These are phyloP conservation scores for Syncephalastrum racemosum DNA, from an alignment of 371 early-diverging fungal genomes.

Conservation along the genomic window DNA sequence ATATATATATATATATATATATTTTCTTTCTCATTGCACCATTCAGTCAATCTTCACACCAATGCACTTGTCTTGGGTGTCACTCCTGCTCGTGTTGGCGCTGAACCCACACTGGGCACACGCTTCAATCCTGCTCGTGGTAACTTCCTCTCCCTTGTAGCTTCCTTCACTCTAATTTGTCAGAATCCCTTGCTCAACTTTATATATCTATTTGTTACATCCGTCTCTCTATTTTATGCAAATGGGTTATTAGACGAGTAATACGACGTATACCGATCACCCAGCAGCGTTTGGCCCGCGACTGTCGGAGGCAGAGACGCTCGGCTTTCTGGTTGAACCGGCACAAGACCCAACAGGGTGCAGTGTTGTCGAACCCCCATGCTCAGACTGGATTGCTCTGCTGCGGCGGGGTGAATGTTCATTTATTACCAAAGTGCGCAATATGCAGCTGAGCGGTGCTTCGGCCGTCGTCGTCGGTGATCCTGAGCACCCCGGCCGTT, in stretches of 20 bases:
- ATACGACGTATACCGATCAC: constrained; percentile 55
- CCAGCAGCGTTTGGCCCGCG: constrained; percentile 68
- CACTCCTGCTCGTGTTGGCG: background rate
- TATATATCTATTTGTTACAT: no score
- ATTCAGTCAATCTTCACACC: background rate
- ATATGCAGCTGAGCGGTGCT: constrained; percentile 86
- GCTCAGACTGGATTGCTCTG: constrained; percentile 74
- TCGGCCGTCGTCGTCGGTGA: constrained; percentile 90
- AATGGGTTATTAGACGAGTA: constrained; percentile 50
- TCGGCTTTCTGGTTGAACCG: constrained; percentile 50
- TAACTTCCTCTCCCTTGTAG: constrained; percentile 10
- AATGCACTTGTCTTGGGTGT: background rate
- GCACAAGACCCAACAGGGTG: constrained; percentile 40
- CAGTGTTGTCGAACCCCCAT: constrained; percentile 27
- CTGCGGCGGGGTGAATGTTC: constrained; percentile 84
- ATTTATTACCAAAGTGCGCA: constrained; percentile 85
- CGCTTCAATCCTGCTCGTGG: constrained; percentile 27
- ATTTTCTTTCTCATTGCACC: background rate
- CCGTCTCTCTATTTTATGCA: constrained; percentile 12
- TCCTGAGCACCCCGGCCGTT: constrained; percentile 57
- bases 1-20: background rate
- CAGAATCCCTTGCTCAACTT: no score
- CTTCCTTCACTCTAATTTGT: constrained; percentile 8
- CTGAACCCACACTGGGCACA: constrained; percentile 3
- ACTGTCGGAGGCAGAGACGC: constrained; percentile 54